A percentile compares a stretch with the other conserved stretches of the same genome.
Evolutionary conservation across 2,329 filamentous ascomycete genomes (phyloP).

Genomic region (Paraphoma sp.): DNA sequence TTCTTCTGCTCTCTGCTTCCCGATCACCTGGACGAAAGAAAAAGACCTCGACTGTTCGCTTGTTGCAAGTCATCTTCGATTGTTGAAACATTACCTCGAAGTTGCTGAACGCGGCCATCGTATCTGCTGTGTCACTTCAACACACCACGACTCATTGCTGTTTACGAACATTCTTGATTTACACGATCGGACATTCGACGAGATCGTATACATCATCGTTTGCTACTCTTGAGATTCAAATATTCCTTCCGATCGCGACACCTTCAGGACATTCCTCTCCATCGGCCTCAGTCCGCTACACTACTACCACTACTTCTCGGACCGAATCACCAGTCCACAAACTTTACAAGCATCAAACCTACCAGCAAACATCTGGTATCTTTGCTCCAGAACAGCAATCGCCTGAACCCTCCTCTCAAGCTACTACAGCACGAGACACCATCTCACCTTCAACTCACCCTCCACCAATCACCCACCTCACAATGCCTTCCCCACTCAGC

Average conservation of each 20-base stretch:
- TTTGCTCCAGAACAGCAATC: too few relatives aligned
- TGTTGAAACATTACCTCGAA: not conserved
- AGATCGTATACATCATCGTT: not conserved
- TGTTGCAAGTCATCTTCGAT: not conserved
- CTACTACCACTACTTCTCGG: too few relatives aligned
- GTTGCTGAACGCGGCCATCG: not conserved
- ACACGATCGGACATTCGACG: not conserved
- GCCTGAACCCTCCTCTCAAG: too few relatives aligned
- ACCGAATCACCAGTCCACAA: too few relatives aligned
- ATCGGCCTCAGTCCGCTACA: too few relatives aligned
- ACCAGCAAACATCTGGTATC: too few relatives aligned
- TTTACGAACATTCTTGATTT: not conserved
- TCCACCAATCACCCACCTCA: constrained; percentile 12
- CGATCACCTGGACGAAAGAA: not conserved
- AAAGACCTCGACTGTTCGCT: not conserved
- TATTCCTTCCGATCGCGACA: too few relatives aligned
- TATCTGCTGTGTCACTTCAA: not conserved
- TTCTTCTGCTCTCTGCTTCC: too few relatives aligned
- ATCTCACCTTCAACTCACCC: not conserved
- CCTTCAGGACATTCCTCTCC: too few relatives aligned
- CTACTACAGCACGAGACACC: too few relatives aligned
- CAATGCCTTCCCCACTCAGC: constrained; percentile 31
- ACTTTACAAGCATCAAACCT: too few relatives aligned
- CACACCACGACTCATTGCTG: not conserved
- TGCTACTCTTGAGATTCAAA: too few relatives aligned